These are phyloP conservation scores for Paraurostyla sp. DNA, from an alignment of 73 alveolate genomes.

Conservation along the genomic window DNA sequence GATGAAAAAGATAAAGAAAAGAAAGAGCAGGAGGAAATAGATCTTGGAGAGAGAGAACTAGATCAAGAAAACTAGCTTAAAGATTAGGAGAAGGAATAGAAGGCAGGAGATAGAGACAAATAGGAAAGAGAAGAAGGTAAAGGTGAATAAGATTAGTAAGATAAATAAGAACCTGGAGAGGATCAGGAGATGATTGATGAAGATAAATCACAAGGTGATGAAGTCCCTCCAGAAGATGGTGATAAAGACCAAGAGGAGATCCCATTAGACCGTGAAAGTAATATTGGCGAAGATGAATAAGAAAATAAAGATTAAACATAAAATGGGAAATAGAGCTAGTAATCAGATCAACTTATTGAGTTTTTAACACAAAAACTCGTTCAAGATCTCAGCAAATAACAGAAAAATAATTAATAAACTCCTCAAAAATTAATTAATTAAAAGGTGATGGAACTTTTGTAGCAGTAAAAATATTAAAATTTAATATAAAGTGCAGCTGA, in stretches of 20 bases:
- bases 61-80: slow-evolving; percentile 67
- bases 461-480: background rate
- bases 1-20: slow-evolving; percentile 71
- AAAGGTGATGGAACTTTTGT: background rate
- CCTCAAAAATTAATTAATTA: slow-evolving; percentile 1
- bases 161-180: slow-evolving; percentile 36
- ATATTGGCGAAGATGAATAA: slow-evolving; percentile 62
- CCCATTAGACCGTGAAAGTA: slow-evolving; percentile 52
- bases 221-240: slow-evolving; percentile 61
- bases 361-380: slow-evolving; percentile 9
- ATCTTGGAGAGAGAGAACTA: slow-evolving; percentile 70
- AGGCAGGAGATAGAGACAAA: slow-evolving; percentile 74
- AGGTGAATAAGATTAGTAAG: slow-evolving; percentile 69
- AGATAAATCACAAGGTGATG: slow-evolving; percentile 64
- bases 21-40: slow-evolving; percentile 79
- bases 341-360: no score
- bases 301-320: slow-evolving; percentile 55
- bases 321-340: no score
- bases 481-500: no score
- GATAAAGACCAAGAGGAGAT: slow-evolving; percentile 58
- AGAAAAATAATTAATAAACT: background rate
- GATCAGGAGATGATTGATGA: slow-evolving; percentile 65
- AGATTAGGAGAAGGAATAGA: slow-evolving; percentile 71
- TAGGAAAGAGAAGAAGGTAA: slow-evolving; percentile 70
- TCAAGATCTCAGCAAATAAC: background rate